phyloP scores from a whole-genome alignment of 148 eudicot genomes.

The Rhododendron simsii region DNA sequence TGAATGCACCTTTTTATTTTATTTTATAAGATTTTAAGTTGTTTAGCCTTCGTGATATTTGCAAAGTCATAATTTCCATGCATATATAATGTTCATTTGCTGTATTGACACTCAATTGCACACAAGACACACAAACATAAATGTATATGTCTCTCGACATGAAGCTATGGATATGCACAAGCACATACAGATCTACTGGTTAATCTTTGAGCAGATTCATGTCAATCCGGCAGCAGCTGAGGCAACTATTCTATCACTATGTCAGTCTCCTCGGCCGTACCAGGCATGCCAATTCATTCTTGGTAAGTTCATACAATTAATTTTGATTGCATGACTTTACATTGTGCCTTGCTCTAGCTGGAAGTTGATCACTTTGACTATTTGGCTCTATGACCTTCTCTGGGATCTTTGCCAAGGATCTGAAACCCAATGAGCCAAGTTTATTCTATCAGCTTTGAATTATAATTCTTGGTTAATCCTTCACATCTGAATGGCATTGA shows the following conservation, averaged over 20 bases:
- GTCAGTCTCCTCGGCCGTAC: constrained; percentile 80
- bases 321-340: not conserved
- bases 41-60: not conserved
- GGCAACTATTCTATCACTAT: constrained; percentile 77
- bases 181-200: not conserved
- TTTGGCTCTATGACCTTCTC: not conserved
- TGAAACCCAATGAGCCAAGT: not conserved
- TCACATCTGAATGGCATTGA: not conserved
- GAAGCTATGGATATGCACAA: constrained; percentile 3
- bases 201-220: constrained; percentile 54
- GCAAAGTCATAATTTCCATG: not conserved
- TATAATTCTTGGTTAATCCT: not conserved
- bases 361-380: not conserved
- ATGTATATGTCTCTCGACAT: not conserved
- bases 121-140: not conserved
- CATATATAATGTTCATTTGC: not conserved
- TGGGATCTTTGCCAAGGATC: not conserved
- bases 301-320: constrained; percentile 43
- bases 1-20: not conserved
- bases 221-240: constrained; percentile 86
- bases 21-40: not conserved
- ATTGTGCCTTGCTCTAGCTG: not conserved
- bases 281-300: constrained; percentile 87
- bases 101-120: not conserved
- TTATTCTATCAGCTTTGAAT: not conserved